A percentile compares a stretch with the other conserved stretches of the same genome.
Evolutionary conservation across 768 basidiomycete species (phyloP).

Genomic region (Suillus fuscotomentosus): DNA sequence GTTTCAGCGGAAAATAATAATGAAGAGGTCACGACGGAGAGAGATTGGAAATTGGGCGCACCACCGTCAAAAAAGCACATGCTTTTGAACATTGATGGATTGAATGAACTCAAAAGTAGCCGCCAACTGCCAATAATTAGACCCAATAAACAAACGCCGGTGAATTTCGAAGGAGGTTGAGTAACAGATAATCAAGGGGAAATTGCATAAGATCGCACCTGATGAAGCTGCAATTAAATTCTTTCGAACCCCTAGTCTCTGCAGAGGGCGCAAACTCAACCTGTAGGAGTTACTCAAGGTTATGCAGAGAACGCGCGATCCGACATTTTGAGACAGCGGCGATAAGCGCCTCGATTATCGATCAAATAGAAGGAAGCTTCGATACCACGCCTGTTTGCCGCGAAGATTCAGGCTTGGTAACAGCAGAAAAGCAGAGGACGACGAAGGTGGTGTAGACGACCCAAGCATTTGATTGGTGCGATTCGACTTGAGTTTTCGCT

Average conservation of each 20-base stretch:
- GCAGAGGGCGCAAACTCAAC: slow-evolving; percentile 2
- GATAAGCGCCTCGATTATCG: slow-evolving; percentile 26
- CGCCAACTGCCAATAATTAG: neutral
- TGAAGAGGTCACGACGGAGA: neutral
- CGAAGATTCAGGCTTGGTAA: slow-evolving; percentile 23
- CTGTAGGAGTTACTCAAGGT: neutral
- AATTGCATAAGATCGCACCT: neutral
- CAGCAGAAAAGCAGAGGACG: slow-evolving; percentile 21
- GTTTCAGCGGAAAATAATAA: slow-evolving; percentile 3
- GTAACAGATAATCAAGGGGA: neutral
- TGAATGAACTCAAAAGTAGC: neutral
- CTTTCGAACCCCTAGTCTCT: neutral
- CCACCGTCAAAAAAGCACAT: neutral
- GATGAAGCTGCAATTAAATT: neutral
- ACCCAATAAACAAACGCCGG: neutral
- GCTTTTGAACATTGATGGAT: neutral
- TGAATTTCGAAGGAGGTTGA: neutral
- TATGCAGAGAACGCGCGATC: neutral
- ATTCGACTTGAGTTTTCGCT: slow-evolving; percentile 2
- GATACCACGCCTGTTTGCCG: slow-evolving; percentile 11
- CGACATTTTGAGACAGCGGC: slow-evolving; percentile 1
- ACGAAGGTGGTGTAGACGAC: slow-evolving; percentile 10
- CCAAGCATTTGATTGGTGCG: slow-evolving; percentile 5
- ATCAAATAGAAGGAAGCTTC: slow-evolving; percentile 20
- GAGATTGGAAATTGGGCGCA: slow-evolving; percentile 5